phyloP scores from a whole-genome alignment of 2,329 filamentous ascomycete species.

The Raffaelea ambrosiae region DNA sequence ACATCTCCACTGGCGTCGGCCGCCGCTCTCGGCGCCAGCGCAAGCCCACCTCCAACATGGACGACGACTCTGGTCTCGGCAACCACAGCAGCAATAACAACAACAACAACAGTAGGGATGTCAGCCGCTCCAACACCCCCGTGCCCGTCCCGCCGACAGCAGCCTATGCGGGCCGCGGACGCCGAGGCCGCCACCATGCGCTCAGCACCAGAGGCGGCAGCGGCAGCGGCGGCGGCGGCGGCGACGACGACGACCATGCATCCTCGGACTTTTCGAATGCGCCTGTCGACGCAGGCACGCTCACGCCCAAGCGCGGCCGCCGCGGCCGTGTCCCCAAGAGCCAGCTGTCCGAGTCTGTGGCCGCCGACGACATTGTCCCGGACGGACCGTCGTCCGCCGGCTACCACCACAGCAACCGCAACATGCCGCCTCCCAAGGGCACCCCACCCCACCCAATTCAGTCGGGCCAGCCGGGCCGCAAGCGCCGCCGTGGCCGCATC shows the following conservation, averaged over 20 bases:
- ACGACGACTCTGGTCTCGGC: no score
- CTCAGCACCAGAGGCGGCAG: background rate
- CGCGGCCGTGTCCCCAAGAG: constrained; percentile 11
- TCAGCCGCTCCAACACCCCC: constrained; percentile 45
- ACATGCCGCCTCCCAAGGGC: background rate
- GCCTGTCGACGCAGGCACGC: constrained; percentile 3
- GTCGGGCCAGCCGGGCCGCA: background rate
- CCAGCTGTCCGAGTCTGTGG: constrained; percentile 12
- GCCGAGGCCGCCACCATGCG: constrained; percentile 19
- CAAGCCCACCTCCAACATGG: constrained; percentile 42
- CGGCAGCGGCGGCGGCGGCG: no score
- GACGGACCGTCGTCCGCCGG: no score
- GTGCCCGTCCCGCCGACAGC: constrained; percentile 24
- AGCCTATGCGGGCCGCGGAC: constrained; percentile 20
- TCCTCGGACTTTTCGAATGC: no score
- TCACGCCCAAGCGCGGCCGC: constrained; percentile 7
- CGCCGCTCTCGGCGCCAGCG: constrained; percentile 44
- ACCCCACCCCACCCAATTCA: background rate
- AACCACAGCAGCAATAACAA: no score
- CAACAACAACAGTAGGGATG: constrained; percentile 37
- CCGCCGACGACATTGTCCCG: constrained; percentile 8
- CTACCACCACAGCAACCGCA: background rate
- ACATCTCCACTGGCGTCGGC: constrained; percentile 34
- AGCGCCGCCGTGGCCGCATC: background rate
- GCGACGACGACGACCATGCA: no score